These are phyloP conservation scores for Teunomyces stri DNA, from an alignment of 805 yeast species.

Conservation along the genomic window DNA sequence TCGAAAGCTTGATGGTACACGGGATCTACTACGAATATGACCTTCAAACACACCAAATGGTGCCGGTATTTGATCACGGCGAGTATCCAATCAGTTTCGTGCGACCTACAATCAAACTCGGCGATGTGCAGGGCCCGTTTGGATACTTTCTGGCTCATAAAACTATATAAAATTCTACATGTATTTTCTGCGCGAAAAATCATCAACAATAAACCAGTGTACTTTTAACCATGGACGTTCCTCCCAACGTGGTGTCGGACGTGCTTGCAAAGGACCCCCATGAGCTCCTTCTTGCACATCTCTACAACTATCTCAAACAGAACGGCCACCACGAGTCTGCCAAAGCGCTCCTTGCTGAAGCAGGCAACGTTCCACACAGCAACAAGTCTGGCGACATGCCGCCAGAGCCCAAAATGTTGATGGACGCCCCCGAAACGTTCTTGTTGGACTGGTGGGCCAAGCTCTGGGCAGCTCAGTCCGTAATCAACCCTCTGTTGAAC, in stretches of 20 bases:
- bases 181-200: not conserved
- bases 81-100: slow-evolving; percentile 25
- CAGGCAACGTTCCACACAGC: slow-evolving; percentile 37
- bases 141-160: slow-evolving; percentile 6
- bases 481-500: slow-evolving; percentile 34
- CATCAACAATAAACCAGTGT: not conserved
- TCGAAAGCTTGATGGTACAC: slow-evolving; percentile 33
- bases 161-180: not conserved
- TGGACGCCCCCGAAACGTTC: slow-evolving; percentile 40
- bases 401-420: slow-evolving; percentile 29
- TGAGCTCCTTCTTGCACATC: slow-evolving; percentile 50
- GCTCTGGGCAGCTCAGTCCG: slow-evolving; percentile 48
- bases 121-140: slow-evolving; percentile 4
- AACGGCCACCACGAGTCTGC: slow-evolving; percentile 53
- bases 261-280: slow-evolving; percentile 43
- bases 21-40: slow-evolving; percentile 30
- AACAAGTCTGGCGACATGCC: slow-evolving; percentile 6
- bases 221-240: not conserved
- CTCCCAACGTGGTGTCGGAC: slow-evolving; percentile 10
- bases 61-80: slow-evolving; percentile 26
- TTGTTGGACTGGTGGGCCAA: slow-evolving; percentile 58
- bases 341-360: slow-evolving; percentile 41
- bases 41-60: slow-evolving; percentile 9
- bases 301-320: slow-evolving; percentile 48
- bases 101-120: not conserved